phyloP scores from a whole-genome alignment of 257 asterid species.

The Catharanthus roseus region DNA sequence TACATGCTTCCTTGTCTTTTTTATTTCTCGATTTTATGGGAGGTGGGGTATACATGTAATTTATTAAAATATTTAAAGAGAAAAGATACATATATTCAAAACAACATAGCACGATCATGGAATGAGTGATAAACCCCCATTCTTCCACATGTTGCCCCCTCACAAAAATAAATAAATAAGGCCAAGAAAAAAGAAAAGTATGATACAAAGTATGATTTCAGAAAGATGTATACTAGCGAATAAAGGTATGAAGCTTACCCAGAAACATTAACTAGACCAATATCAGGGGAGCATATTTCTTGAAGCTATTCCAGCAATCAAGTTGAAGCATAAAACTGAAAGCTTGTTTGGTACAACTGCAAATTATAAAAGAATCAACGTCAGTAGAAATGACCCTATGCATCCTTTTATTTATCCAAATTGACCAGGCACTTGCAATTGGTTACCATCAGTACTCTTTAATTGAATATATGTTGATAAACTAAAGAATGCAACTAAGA shows the following conservation, averaged over 20 bases:
- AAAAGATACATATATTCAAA: neutral
- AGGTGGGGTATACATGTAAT: too few relatives aligned
- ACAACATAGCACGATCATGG: neutral
- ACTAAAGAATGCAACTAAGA: neutral
- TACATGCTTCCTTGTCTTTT: too few relatives aligned
- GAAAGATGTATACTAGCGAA: neutral
- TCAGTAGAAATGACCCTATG: neutral
- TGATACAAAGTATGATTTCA: neutral
- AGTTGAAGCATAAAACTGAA: slow-evolving; percentile 74
- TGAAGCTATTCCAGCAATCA: slow-evolving; percentile 69
- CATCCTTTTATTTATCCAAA: neutral
- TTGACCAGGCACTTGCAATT: neutral
- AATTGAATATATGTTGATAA: neutral
- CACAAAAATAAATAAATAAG: neutral
- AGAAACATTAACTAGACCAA: neutral
- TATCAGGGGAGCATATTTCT: slow-evolving; percentile 51
- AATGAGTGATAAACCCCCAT: neutral
- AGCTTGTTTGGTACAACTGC: slow-evolving; percentile 76
- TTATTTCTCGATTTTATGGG: neutral
- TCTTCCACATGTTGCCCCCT: neutral
- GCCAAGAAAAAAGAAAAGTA: neutral
- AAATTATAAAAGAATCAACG: slow-evolving; percentile 6
- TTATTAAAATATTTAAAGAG: too few relatives aligned
- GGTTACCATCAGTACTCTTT: neutral
- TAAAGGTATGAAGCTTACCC: slow-evolving; percentile 15